Evolutionary conservation across 805 yeast genomes (phyloP).

Genomic region (Metschnikowia vanudenii): DNA sequence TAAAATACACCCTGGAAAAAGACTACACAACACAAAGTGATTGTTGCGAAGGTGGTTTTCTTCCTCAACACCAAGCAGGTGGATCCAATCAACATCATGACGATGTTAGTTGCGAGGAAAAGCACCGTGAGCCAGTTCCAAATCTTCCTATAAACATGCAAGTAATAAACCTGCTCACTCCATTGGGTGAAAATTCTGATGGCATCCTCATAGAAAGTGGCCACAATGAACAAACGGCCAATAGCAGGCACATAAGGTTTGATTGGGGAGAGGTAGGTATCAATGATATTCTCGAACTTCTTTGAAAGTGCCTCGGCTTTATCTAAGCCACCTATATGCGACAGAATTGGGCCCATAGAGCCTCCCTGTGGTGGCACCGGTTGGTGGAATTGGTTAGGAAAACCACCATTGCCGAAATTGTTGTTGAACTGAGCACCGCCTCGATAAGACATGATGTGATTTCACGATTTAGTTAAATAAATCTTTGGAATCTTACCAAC

Average conservation of each 20-base stretch:
- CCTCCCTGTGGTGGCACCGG: slow-evolving; percentile 18
- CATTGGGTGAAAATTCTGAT: slow-evolving; percentile 82
- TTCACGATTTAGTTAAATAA: background rate
- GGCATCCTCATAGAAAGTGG: slow-evolving; percentile 90
- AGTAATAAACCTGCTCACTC: slow-evolving; percentile 84
- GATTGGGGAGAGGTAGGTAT: slow-evolving; percentile 49
- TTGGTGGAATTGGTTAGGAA: slow-evolving; percentile 13
- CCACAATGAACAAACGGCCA: slow-evolving; percentile 88
- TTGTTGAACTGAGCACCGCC: slow-evolving; percentile 43
- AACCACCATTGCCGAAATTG: slow-evolving; percentile 26
- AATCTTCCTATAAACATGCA: slow-evolving; percentile 73
- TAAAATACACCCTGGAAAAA: slow-evolving; percentile 82
- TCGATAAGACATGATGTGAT: slow-evolving; percentile 38
- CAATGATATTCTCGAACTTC: slow-evolving; percentile 52
- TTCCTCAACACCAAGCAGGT: slow-evolving; percentile 67
- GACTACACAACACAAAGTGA: slow-evolving; percentile 66
- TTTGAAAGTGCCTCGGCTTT: slow-evolving; percentile 52
- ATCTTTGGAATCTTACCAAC: background rate
- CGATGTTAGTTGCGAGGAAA: slow-evolving; percentile 63
- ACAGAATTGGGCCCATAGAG: slow-evolving; percentile 24
- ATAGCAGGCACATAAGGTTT: slow-evolving; percentile 81
- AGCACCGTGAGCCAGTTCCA: slow-evolving; percentile 75
- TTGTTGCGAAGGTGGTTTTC: slow-evolving; percentile 67
- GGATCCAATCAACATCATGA: slow-evolving; percentile 72
- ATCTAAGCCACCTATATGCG: slow-evolving; percentile 29